These are phyloP conservation scores for Castanopsis chinensis DNA, from an alignment of 306 rosid genomes.

Conservation along the genomic window DNA sequence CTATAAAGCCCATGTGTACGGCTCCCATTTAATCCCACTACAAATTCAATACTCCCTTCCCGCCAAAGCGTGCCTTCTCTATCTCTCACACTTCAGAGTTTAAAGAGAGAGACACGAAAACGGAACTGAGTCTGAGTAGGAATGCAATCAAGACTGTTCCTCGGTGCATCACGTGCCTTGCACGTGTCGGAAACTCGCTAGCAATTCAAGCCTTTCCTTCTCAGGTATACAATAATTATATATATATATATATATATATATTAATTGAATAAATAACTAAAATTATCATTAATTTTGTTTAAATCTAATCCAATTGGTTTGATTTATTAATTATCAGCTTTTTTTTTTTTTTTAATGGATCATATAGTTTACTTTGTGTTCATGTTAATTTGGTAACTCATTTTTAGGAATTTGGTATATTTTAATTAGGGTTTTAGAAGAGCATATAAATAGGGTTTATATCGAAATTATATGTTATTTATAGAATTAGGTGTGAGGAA, in stretches of 20 bases:
- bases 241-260: too few species aligned
- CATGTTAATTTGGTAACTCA: neutral
- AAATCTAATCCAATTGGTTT: neutral
- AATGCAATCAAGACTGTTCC: conserved; percentile 66
- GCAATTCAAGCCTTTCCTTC: too few species aligned
- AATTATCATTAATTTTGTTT: neutral
- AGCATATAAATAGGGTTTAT: neutral
- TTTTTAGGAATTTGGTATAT: neutral
- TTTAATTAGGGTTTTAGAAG: conserved; percentile 5
- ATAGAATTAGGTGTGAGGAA: neutral
- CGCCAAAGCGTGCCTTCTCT: neutral
- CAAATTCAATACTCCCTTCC: neutral
- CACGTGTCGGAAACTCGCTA: too few species aligned
- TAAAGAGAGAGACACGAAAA: neutral
- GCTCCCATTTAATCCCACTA: neutral
- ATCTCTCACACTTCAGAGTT: neutral
- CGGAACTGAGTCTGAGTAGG: conserved; percentile 70
- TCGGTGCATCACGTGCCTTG: too few species aligned
- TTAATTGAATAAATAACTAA: neutral
- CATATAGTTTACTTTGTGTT: neutral
- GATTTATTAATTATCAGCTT: neutral
- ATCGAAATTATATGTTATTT: neutral
- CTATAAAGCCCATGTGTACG: too few species aligned
- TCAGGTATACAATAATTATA: conserved; percentile 39
- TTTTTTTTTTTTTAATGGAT: too few species aligned